These are phyloP conservation scores for Rhypophila decipiens DNA, from an alignment of 495 filamentous ascomycete genomes.

Conservation along the genomic window DNA sequence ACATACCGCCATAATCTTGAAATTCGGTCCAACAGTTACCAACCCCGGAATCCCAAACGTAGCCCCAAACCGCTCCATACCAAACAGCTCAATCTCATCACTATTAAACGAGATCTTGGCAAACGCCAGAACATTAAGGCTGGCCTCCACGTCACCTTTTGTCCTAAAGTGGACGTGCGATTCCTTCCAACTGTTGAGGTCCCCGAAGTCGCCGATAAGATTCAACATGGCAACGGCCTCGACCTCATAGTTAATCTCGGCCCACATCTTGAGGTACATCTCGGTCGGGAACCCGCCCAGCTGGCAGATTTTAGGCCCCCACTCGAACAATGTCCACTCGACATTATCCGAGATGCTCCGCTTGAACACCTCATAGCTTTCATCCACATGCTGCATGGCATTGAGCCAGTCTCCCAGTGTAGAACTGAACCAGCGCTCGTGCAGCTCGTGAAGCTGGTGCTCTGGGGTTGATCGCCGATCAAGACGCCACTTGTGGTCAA, in stretches of 20 bases:
- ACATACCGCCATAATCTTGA: conserved; percentile 19
- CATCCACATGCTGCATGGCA: neutral
- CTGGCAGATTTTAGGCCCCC: neutral
- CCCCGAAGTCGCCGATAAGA: neutral
- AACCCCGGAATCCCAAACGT: conserved; percentile 29
- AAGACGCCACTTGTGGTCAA: conserved; percentile 7
- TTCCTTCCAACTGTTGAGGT: neutral
- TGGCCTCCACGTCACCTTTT: neutral
- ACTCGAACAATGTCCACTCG: neutral
- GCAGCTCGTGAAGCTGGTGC: conserved; percentile 1
- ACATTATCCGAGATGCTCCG: neutral
- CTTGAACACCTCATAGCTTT: neutral
- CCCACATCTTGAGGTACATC: neutral
- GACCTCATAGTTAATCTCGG: neutral
- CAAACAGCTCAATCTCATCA: conserved; percentile 8
- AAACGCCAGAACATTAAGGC: conserved; percentile 3
- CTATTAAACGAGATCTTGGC: conserved; percentile 1
- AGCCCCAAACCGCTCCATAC: conserved; percentile 15
- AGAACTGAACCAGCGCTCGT: conserved; percentile 13
- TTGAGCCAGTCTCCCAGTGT: conserved; percentile 1
- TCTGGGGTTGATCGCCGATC: neutral
- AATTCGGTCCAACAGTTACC: conserved; percentile 26
- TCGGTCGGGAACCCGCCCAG: neutral
- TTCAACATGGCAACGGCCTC: neutral
- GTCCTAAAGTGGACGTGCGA: neutral